Evolutionary conservation across 257 asterid genomes (phyloP).

Genomic region (Plantago major): DNA sequence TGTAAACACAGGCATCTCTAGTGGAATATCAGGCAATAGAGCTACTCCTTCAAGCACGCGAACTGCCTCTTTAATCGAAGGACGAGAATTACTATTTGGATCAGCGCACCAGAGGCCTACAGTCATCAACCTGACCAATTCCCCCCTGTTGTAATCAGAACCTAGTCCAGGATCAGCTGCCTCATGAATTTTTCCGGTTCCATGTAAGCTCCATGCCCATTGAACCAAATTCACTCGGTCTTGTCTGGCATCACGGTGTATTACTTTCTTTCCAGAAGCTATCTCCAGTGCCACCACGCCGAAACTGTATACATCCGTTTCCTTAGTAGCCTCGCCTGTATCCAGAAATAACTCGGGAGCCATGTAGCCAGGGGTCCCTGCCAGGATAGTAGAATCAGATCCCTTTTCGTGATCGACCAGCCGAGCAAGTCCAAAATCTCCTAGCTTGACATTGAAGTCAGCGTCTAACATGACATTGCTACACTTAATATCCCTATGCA

Average conservation of each 20-base stretch:
- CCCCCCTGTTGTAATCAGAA: constrained; percentile 7
- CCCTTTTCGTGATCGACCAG: constrained; percentile 20
- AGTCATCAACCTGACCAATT: constrained; percentile 27
- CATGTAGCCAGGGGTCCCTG: constrained; percentile 11
- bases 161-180: constrained; percentile 27
- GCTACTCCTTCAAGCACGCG: constrained; percentile 33
- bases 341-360: constrained; percentile 34
- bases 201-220: constrained; percentile 36
- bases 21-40: constrained; percentile 24
- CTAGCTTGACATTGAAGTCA: constrained; percentile 20
- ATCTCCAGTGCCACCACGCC: constrained; percentile 14
- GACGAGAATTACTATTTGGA: constrained; percentile 27
- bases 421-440: constrained; percentile 25
- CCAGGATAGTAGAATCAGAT: constrained; percentile 5
- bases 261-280: constrained; percentile 11
- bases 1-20: constrained; percentile 1
- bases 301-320: constrained; percentile 19
- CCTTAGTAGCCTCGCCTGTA: constrained; percentile 33
- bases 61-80: constrained; percentile 29
- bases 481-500: constrained; percentile 32
- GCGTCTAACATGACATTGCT: constrained; percentile 26
- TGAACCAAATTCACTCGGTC: constrained; percentile 19
- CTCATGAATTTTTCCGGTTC: constrained; percentile 17
- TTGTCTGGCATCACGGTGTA: constrained; percentile 2
- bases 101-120: constrained; percentile 40